These are phyloP conservation scores for Thelonectria olida DNA, from an alignment of 2,329 filamentous ascomycete species.

Conservation along the genomic window DNA sequence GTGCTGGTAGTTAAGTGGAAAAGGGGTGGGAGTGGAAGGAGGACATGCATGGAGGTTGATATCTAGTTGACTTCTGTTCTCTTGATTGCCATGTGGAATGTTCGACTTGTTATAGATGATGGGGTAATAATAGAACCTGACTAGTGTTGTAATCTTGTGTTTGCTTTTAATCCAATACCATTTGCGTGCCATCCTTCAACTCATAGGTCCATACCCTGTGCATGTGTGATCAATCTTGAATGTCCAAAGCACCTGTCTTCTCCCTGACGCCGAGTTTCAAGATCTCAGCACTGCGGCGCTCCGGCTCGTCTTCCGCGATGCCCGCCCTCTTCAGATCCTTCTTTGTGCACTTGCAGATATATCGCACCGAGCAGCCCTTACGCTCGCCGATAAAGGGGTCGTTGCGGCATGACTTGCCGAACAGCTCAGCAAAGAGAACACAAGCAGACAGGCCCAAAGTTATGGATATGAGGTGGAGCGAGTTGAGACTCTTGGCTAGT, in stretches of 20 bases:
- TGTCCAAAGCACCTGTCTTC: conserved; percentile 36
- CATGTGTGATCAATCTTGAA: conserved; percentile 25
- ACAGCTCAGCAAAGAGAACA: conserved; percentile 59
- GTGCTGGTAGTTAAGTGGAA: conserved; percentile 34
- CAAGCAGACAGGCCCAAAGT: conserved; percentile 55
- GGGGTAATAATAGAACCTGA: not conserved
- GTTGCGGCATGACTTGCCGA: conserved; percentile 56
- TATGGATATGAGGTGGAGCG: conserved; percentile 55
- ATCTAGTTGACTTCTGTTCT: not conserved
- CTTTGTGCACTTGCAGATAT: conserved; percentile 53
- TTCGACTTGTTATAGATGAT: not conserved
- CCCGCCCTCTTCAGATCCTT: conserved; percentile 46
- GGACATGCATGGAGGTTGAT: not conserved
- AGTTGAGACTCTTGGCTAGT: conserved; percentile 55
- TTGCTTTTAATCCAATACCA: not conserved
- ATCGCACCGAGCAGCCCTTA: conserved; percentile 46
- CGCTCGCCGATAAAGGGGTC: conserved; percentile 55
- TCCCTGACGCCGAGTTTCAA: conserved; percentile 34
- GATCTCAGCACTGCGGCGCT: conserved; percentile 34
- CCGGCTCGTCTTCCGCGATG: conserved; percentile 39
- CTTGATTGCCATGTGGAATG: not conserved
- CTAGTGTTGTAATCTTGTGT: not conserved
- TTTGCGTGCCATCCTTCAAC: too few species aligned
- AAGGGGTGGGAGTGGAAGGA: not conserved
- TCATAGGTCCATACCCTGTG: not conserved